Conservation (phyloP, 768 basidiomycete species). For the Cantharellus cinnabarinus region DNA sequence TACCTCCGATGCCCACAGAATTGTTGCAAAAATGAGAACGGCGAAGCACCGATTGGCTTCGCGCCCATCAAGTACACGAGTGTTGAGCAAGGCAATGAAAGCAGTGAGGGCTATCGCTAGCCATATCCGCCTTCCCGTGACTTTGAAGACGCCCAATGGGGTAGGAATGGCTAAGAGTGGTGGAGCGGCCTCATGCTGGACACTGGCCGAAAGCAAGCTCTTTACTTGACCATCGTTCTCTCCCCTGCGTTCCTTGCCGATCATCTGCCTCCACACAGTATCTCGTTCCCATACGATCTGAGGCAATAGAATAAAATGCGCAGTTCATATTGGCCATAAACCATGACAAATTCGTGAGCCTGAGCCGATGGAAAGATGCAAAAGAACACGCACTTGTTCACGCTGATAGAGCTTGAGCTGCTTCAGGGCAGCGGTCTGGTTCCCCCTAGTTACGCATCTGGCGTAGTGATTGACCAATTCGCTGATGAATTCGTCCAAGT, state of each 20-base stretch:
- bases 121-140: conserved; percentile 44
- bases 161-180: conserved; percentile 28
- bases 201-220: conserved; percentile 11
- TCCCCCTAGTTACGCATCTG: conserved; percentile 62
- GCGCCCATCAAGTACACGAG: conserved; percentile 32
- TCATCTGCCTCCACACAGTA: conserved; percentile 95
- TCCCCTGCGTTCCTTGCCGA: conserved; percentile 58
- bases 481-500: conserved; percentile 34
- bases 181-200: conserved; percentile 14
- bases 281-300: conserved; percentile 87
- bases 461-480: conserved; percentile 56
- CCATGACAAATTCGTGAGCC: background rate
- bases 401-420: conserved; percentile 74
- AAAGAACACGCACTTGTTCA: conserved; percentile 32
- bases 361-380: background rate
- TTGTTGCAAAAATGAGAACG: conserved; percentile 70
- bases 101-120: conserved; percentile 34
- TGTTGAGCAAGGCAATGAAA: conserved; percentile 41
- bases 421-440: conserved; percentile 45
- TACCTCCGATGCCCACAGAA: conserved; percentile 95
- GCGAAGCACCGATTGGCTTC: conserved; percentile 84
- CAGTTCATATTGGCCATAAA: background rate
- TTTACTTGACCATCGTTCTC: conserved; percentile 22
- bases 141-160: conserved; percentile 40
- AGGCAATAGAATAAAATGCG: background rate